These are phyloP conservation scores for Penicillium cinerascens DNA, from an alignment of 495 filamentous ascomycete species.

Conservation along the genomic window DNA sequence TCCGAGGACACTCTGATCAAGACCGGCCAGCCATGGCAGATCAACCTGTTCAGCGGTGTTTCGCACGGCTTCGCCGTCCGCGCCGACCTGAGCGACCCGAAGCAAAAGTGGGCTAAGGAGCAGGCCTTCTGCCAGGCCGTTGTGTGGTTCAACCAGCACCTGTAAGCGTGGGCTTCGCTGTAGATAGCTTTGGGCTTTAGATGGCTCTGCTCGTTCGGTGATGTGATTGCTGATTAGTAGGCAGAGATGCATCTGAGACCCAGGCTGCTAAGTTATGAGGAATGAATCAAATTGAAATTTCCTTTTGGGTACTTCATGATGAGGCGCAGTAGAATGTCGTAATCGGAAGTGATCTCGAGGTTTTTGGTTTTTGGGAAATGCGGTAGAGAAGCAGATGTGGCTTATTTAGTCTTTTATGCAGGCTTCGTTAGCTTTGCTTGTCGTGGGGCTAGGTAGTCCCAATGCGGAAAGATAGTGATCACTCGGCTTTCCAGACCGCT, in stretches of 20 bases:
- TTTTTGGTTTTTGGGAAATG: neutral
- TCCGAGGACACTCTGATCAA: conserved; percentile 59
- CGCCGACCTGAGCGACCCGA: conserved; percentile 56
- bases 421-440: no score
- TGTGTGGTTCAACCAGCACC: conserved; percentile 66
- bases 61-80: conserved; percentile 79
- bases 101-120: conserved; percentile 76
- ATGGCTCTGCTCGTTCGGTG: neutral
- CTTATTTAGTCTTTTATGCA: no score
- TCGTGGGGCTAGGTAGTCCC: no score
- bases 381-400: neutral
- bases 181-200: neutral
- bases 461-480: no score
- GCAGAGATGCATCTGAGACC: neutral
- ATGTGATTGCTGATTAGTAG: neutral
- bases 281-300: neutral
- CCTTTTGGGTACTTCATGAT: neutral
- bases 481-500: no score
- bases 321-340: neutral
- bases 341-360: neutral
- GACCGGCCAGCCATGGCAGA: conserved; percentile 67
- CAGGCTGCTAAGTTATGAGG: neutral
- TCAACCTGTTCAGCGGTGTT: conserved; percentile 74
- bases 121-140: conserved; percentile 80
- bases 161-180: conserved; percentile 32